These are phyloP conservation scores for Neocallimastix lanati DNA, from an alignment of 192 early-diverging fungal species.

Conservation along the genomic window DNA sequence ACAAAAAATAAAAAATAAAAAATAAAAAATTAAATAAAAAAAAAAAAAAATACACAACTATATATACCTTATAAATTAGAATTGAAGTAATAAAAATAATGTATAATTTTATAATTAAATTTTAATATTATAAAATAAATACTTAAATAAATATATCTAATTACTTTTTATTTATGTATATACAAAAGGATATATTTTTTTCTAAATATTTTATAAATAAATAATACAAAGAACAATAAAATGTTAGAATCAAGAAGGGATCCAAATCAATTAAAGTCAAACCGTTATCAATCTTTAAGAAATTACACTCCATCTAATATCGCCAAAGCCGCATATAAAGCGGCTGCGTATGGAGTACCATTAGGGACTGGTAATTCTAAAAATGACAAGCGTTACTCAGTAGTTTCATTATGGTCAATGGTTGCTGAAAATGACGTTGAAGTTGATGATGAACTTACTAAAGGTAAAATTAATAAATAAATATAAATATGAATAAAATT, in stretches of 20 bases:
- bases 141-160: too few species aligned
- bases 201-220: too few species aligned
- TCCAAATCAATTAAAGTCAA: neutral
- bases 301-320: slow-evolving; percentile 11
- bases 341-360: slow-evolving; percentile 17
- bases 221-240: neutral
- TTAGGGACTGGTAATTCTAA: slow-evolving; percentile 8
- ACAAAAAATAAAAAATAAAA: too few species aligned
- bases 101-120: too few species aligned
- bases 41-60: too few species aligned
- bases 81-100: too few species aligned
- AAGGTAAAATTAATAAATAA: slow-evolving; percentile 24
- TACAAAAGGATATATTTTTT: too few species aligned
- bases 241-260: neutral
- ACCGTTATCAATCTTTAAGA: neutral
- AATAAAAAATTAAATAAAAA: too few species aligned
- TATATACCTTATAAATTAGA: too few species aligned
- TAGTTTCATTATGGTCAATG: slow-evolving; percentile 54
- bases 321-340: slow-evolving; percentile 19
- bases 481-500: neutral
- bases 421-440: slow-evolving; percentile 83
- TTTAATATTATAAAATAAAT: too few species aligned
- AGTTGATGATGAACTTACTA: slow-evolving; percentile 80
- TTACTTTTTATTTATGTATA: too few species aligned
- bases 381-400: slow-evolving; percentile 43